Conservation (phyloP, 2,329 filamentous ascomycete species). For the Hirsutella rhossiliensis region DNA sequence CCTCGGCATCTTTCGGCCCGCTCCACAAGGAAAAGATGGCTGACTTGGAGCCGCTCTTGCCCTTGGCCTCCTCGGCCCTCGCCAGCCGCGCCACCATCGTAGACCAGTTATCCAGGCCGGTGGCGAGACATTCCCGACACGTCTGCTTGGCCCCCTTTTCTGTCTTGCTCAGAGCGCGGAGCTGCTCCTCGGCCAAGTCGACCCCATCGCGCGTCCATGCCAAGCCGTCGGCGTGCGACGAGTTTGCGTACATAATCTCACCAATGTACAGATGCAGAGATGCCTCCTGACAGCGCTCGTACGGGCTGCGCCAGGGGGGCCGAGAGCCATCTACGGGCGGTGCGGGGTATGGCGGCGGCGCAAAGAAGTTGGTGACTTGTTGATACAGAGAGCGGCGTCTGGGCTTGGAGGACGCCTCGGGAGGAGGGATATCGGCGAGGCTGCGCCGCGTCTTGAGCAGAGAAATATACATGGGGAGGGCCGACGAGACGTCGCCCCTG, state of each 20-base stretch:
- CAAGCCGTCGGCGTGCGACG: conserved; percentile 54
- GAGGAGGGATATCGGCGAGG: conserved; percentile 28
- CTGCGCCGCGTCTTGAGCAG: conserved; percentile 66
- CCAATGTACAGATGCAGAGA: conserved; percentile 83
- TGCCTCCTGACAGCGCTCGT: conserved; percentile 71
- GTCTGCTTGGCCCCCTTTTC: conserved; percentile 30
- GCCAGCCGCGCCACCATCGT: conserved; percentile 63
- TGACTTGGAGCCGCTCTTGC: conserved; percentile 19
- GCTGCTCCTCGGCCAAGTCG: conserved; percentile 61
- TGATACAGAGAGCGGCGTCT: conserved; percentile 7
- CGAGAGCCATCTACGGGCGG: conserved; percentile 59
- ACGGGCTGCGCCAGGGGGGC: conserved; percentile 49
- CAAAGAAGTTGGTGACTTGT: conserved; percentile 12
- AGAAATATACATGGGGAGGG: conserved; percentile 77
- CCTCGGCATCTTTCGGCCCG: conserved; percentile 21
- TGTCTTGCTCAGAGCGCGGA: conserved; percentile 29
- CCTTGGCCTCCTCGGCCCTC: conserved; percentile 30
- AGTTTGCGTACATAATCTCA: conserved; percentile 72
- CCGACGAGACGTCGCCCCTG: conserved; percentile 50
- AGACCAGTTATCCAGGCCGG: conserved; percentile 71
- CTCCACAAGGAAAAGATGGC: conserved; percentile 25
- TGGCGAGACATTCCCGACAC: conserved; percentile 66
- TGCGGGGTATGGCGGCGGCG: conserved; percentile 53
- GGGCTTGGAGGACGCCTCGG: conserved; percentile 4
- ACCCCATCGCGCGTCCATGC: conserved; percentile 87